Evolutionary conservation across 2,329 filamentous ascomycete genomes (phyloP).

Genomic region (Ophiostoma pallidulum): DNA sequence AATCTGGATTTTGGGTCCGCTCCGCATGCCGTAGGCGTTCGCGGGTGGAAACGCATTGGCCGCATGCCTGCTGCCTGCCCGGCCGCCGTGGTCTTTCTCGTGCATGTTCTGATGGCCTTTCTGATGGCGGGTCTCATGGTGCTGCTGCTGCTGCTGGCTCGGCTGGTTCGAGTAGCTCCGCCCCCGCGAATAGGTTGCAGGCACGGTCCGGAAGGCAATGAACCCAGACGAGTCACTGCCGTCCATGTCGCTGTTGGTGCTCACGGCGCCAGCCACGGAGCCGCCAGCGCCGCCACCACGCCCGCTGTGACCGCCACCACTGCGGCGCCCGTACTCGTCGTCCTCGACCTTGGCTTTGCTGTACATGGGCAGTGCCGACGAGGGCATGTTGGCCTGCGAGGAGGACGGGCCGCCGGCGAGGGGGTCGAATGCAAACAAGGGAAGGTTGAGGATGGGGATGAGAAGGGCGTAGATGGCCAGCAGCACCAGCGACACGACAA

Average conservation of each 20-base stretch:
- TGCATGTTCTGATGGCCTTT: not conserved
- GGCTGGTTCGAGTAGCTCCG: slow-evolving; percentile 16
- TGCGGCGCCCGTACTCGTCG: slow-evolving; percentile 26
- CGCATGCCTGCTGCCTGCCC: not conserved
- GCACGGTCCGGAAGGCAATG: slow-evolving; percentile 19
- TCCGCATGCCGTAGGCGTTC: slow-evolving; percentile 4
- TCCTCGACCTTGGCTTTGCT: slow-evolving; percentile 49
- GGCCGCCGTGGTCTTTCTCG: not conserved
- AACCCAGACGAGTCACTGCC: slow-evolving; percentile 24
- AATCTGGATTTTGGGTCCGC: slow-evolving; percentile 16
- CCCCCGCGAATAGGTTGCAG: slow-evolving; percentile 20
- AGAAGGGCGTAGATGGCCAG: slow-evolving; percentile 47
- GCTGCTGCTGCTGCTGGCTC: not conserved
- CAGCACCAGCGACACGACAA: slow-evolving; percentile 41
- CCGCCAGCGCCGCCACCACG: slow-evolving; percentile 23
- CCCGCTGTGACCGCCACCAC: slow-evolving; percentile 31
- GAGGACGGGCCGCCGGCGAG: slow-evolving; percentile 7
- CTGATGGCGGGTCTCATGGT: not conserved
- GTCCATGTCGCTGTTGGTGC: slow-evolving; percentile 23
- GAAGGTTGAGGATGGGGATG: slow-evolving; percentile 44
- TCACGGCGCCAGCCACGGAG: slow-evolving; percentile 19
- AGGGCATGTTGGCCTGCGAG: not conserved
- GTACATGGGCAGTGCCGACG: slow-evolving; percentile 34
- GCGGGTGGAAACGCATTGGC: not conserved
- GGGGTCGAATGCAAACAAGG: slow-evolving; percentile 43